phyloP scores from a whole-genome alignment of 176 grass and related monocot genomes.

The Carex cristatella region DNA sequence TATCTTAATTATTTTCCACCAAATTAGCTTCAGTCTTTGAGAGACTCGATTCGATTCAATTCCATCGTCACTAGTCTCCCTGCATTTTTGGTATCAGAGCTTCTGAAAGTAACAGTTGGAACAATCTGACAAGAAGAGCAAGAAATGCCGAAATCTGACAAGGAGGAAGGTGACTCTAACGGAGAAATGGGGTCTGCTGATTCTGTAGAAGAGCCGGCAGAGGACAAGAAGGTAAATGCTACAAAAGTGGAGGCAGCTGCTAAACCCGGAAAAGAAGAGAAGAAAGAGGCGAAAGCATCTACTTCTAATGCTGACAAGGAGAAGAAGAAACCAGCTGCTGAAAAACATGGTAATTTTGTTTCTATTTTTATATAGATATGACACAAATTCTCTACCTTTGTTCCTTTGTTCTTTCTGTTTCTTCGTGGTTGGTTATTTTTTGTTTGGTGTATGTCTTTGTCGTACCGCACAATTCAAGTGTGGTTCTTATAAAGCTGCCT shows the following conservation, averaged over 20 bases:
- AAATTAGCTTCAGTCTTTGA: too few species aligned
- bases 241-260: constrained; percentile 27
- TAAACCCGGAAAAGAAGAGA: constrained; percentile 25
- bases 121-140: too few species aligned
- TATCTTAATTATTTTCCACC: too few species aligned
- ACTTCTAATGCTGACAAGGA: constrained; percentile 36
- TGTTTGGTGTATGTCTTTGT: background rate
- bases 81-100: too few species aligned
- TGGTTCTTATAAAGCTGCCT: background rate
- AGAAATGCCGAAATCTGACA: too few species aligned
- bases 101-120: too few species aligned
- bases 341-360: constrained; percentile 61
- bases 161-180: too few species aligned
- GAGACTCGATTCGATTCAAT: too few species aligned
- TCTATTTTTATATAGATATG: background rate
- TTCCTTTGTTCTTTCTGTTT: background rate
- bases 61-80: too few species aligned
- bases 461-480: background rate
- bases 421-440: background rate
- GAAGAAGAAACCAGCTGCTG: constrained; percentile 25
- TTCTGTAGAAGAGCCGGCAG: constrained; percentile 21
- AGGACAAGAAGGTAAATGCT: constrained; percentile 34
- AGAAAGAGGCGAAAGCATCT: constrained; percentile 39
- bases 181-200: constrained; percentile 11
- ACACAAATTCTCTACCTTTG: background rate